Percentiles rank a stretch among this genome's conserved stretches.
Evolutionary conservation across 192 early-diverging fungal species (phyloP).

Genomic region (Helicostylum pulchrum): DNA sequence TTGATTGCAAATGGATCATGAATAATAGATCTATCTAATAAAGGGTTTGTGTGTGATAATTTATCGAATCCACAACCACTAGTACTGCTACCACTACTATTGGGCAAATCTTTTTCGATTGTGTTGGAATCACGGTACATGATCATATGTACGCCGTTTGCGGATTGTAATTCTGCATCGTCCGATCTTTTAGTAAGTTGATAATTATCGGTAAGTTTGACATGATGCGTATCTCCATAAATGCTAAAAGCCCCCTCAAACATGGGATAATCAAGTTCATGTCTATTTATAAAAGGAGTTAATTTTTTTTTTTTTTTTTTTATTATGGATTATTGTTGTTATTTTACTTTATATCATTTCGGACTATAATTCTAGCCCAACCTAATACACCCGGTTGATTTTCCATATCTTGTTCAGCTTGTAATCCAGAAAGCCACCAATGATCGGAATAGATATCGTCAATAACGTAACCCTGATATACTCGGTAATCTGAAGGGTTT

Average conservation of each 20-base stretch:
- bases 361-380: conserved; percentile 53
- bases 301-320: conserved; percentile 7
- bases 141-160: conserved; percentile 45
- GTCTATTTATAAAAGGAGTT: neutral
- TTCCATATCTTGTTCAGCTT: conserved; percentile 37
- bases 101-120: conserved; percentile 1
- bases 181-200: conserved; percentile 47
- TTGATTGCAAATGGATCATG: neutral
- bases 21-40: neutral
- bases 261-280: conserved; percentile 34
- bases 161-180: conserved; percentile 42
- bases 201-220: conserved; percentile 55
- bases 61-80: conserved; percentile 19
- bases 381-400: conserved; percentile 46
- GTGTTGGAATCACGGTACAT: conserved; percentile 66
- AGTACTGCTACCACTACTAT: neutral
- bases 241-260: conserved; percentile 59
- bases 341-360: conserved; percentile 36
- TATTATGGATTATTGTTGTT: neutral
- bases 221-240: conserved; percentile 51
- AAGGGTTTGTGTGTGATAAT: neutral
- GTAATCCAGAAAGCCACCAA: conserved; percentile 24
- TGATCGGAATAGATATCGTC: conserved; percentile 19
- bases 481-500: conserved; percentile 36
- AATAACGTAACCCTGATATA: conserved; percentile 56